Evolutionary conservation across 2,329 filamentous ascomycete species (phyloP), one percentile per base, ranked within the genome.

Genomic region (Fusarium buxicola): DNA sequence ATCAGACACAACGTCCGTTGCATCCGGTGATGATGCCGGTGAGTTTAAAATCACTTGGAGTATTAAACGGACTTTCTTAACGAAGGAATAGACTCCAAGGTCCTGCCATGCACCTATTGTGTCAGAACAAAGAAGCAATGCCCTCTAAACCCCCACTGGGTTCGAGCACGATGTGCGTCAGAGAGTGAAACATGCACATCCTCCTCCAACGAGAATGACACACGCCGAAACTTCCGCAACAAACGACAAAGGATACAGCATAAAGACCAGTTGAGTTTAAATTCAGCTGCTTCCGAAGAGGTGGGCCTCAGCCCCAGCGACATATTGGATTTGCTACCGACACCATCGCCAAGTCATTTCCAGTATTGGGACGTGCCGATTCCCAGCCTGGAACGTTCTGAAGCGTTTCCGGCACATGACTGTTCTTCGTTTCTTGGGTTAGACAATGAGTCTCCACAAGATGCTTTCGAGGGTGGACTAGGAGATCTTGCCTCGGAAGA

Each of bases 91-190:
- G 43, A 45, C 5, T 16, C 35, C 25, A 49, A 49, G 27, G 39
- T 49, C 13, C 7, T 45, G 13, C 61, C 72, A 40, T 75, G 73
- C 43, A 70, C 72, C 0, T 75, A 75, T 12, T 75, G 73, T 27
- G 49, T 57, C 6, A 72, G 66, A 50, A 75, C 73, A 13, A 65
- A 69, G 7, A 75, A 75, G 39, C 59, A 56, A 9, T 75, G 73
- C 12, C 70, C 72, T 2, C 52, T 72, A 34, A 65, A 73, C 7
- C 59, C 66, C 21, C 52, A 68, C 8, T 74, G 72, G 73, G 66
- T 54, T 2, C 27, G 40, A 11, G 31, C 53, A 31, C 43, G 34
- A 12, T 45, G 50, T 10, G 35, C 40, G 7, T 15, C 43, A 11
- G 39, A 48, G 24, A 25, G 30, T 5, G 27, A 40, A 18, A 32